Base-by-base conservation (phyloP, 2,329 filamentous ascomycete species). In the Talaromyces verruculosus region DNA sequence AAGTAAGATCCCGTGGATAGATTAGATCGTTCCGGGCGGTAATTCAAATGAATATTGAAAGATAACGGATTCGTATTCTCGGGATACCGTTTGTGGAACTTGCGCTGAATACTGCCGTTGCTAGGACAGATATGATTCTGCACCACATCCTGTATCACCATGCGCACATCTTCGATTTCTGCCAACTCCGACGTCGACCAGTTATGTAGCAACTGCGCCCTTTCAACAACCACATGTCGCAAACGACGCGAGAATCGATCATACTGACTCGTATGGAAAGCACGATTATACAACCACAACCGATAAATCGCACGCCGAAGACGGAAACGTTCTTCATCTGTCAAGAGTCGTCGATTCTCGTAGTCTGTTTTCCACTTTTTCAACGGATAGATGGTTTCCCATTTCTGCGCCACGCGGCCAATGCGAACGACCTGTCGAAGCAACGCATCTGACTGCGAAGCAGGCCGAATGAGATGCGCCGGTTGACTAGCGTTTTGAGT, bases 291-390 rank as follows among this genome's bases (percentile, higher is more conserved):
- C 7, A 88, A 81, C 87, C 87, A 88, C 11, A 86, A 75, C 8
- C 87, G 82, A 72, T 88, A 89, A 10, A 88, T 76, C 10, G 87
- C 86, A 47, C 85, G 81, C 11, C 86, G 82, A 11, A 88, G 71
- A 5, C 78, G 77, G 60, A 81, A 83, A 3, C 82, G 80, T 72
- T 89, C 87, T 1, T 77, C 67, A 41, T 69, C 67, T 0, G 79
- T 82, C 58, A 89, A 75, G 2, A 85, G 79, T 10, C 87, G 84
- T 10, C 87, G 83, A 65, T 83, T 78, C 65, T 84, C 82, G 68
- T 80, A 87, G 69, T 87, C 82, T 65, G 78, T 72, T 70, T 86
- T 87, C 87, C 87, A 89, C 73, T 87, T 87, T 75, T 87, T 87
- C 72, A 84, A 80, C 0, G 85, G 85, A 70, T 88, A 89, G n/a